phyloP scores from a whole-genome alignment of 192 early-diverging fungal genomes.

The Coemansia sp. region DNA sequence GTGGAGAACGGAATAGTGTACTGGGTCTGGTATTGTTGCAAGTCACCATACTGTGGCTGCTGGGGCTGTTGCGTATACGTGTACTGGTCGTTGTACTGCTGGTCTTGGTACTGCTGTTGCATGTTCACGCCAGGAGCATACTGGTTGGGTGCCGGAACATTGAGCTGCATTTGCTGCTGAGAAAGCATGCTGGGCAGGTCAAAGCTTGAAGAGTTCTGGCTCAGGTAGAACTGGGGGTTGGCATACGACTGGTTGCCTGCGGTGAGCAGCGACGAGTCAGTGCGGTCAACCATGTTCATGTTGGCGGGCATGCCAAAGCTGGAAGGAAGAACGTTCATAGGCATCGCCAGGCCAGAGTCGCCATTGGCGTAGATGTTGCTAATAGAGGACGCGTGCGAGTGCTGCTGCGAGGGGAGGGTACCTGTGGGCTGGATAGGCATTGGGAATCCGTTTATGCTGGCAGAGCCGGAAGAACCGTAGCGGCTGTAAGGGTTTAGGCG shows the following conservation, averaged over 20 bases:
- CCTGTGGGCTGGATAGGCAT: slow-evolving; percentile 14
- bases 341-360: slow-evolving; percentile 20
- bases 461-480: slow-evolving; percentile 6
- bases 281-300: slow-evolving; percentile 14
- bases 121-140: slow-evolving; percentile 6
- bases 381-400: too few relatives aligned
- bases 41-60: slow-evolving; percentile 5
- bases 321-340: slow-evolving; percentile 19
- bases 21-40: slow-evolving; percentile 5
- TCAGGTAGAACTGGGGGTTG: slow-evolving; percentile 27
- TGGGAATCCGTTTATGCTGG: slow-evolving; percentile 12
- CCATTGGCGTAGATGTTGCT: slow-evolving; percentile 12
- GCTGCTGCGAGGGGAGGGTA: slow-evolving; percentile 20
- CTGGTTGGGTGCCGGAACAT: slow-evolving; percentile 14
- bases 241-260: slow-evolving; percentile 5
- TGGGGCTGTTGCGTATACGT: slow-evolving; percentile 7
- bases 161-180: slow-evolving; percentile 14
- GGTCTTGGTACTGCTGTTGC: slow-evolving; percentile 2
- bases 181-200: slow-evolving; percentile 19
- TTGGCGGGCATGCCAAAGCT: slow-evolving; percentile 15
- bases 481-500: slow-evolving; percentile 38
- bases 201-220: slow-evolving; percentile 13
- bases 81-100: slow-evolving; percentile 11
- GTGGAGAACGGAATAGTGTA: slow-evolving; percentile 22
- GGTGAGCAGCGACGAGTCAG: slow-evolving; percentile 19